Base-by-base conservation (phyloP, 805 yeast genomes). In the Lachancea cidri region DNA sequence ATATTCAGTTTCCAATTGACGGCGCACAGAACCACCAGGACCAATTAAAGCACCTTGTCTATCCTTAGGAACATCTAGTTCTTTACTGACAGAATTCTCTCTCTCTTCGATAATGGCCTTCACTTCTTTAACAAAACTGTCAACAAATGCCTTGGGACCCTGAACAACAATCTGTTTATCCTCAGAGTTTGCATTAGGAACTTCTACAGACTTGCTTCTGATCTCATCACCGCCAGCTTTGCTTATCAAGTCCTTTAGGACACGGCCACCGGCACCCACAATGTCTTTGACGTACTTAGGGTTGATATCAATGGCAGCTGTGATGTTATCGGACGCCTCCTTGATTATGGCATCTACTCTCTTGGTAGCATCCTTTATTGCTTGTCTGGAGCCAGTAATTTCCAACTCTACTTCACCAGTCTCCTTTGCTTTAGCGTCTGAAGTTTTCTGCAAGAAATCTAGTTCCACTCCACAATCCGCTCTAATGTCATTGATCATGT, bases 21-120 rank as follows among this genome's bases (percentile, higher is more conserved):
- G 82, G 65, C 91, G 86, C 44, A 75, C 73, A 9, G 77, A 55
- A 33, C 98, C 97, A 43, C 79, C 79, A 29, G 87, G 79, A 30
- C 98, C 98, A 61, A 91, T 77, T 38, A 91, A 57, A 7, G 78
- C 71, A 53, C 86, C 76, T 54, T 86, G 91, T 57, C 81, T 83
- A 44, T 79, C 83, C 58, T 79, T 77, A 31, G 93, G 77, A 53
- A 91, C 70, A 13, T 71, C 78, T 43, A 73, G 52, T 29, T 68
- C 72, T 48, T 71, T 81, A 30, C 69, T 65, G 37, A 73, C 66
- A 36, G 79, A 65, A 39, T 77, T 77, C 60, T 86, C 87, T 48
- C 76, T 77, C 27, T 76, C 79, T 15, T 67, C 71, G 36, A 88
- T 82, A 38, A 89, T 68, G 38, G 71, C 70, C 41, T 78, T 68